These are phyloP conservation scores for Zoysia japonica DNA, from an alignment of 176 grass and related monocot genomes.

Conservation along the genomic window DNA sequence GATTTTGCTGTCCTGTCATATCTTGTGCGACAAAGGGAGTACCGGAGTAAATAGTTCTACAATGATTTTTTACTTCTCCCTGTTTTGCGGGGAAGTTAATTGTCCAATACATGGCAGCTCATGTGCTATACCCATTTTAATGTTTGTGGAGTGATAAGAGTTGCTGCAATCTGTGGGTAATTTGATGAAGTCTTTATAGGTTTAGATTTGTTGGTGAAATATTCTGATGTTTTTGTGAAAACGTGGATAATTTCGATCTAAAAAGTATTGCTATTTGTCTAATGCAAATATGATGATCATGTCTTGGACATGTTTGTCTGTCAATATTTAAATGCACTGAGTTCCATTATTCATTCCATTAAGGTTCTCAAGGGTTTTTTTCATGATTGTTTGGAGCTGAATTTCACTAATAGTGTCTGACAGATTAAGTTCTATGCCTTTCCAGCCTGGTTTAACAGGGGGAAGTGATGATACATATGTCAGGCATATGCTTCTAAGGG, in stretches of 20 bases:
- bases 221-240: background rate
- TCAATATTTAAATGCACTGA: background rate
- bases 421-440: background rate
- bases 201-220: background rate
- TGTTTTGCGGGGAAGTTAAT: background rate
- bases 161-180: background rate
- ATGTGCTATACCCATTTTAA: background rate
- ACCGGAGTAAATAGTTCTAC: background rate
- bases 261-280: background rate
- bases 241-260: background rate
- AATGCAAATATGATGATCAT: background rate
- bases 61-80: too few relatives aligned
- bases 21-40: background rate
- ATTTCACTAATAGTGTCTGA: background rate
- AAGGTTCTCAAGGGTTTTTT: background rate
- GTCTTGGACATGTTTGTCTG: conserved; percentile 2
- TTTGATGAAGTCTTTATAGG: background rate
- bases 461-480: conserved; percentile 97
- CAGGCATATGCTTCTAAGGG: conserved; percentile 94
- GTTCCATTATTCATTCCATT: background rate
- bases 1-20: background rate
- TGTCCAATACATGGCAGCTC: background rate
- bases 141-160: background rate
- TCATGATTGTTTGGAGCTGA: background rate
- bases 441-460: conserved; percentile 89